Base-by-base conservation (phyloP, 345 rosid species). In the Eucalyptus curtisii region DNA sequence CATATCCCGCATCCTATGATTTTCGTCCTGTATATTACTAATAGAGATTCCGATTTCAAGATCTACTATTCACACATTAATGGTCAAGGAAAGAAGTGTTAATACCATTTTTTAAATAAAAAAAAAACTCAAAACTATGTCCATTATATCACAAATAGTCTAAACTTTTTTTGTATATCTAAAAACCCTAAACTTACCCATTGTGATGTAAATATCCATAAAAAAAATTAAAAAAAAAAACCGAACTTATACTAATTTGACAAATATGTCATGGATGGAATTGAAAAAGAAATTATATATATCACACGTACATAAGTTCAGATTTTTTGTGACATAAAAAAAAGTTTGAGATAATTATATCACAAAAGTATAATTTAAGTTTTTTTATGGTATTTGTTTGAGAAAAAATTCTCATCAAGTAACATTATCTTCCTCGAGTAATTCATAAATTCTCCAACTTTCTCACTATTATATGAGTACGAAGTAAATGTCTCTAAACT, bases 251-350 rank as follows among this genome's bases (percentile, higher is more conserved):
- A 20, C 57, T 52, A 52, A 8, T 20, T 3, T 52, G 10, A 52
- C 10, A 52, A 52, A 52, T 52, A 20, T 52, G 5, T 3, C 57
- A 0, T 8, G 0, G 25, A 52, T 52, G 1, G 57, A 52, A 52
- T 52, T 52, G 25, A 52, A 52, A 52, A 3, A 1, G 1, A 52
- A 52, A 52, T 20, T 52, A 52, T 52, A 19, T 19, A 52, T 52
- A 52, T 52, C 57, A 52, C 25, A 52, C 10, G 0, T 52, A 2
- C 10, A 52, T 52, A 19, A 52, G 25, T 20, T 52, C 8, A 3
- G 2, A 7, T 1, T 52, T 52, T 8, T 52, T 52, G 0, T 52
- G 25, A 52, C 10, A 20, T 7, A 17, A 52, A 52, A 52, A 52
- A 52, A 20, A 52, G 4, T 19, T 7, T 52, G 57, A 4, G 0